Evolutionary conservation across 352 stramenopile genomes (phyloP).

Genomic region (Globisporangium canariense): DNA sequence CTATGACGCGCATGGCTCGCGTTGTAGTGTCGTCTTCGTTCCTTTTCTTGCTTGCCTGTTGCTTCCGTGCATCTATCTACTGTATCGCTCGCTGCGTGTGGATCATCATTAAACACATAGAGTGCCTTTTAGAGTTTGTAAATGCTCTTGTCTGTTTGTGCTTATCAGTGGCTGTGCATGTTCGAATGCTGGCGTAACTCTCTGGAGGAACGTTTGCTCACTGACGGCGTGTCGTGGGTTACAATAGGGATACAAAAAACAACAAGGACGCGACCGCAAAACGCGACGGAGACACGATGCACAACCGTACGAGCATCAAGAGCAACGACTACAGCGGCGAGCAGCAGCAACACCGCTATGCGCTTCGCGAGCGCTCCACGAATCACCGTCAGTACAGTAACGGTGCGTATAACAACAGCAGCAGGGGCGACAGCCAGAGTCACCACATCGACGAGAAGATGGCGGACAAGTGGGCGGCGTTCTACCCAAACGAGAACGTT

Average conservation of each 20-base stretch:
- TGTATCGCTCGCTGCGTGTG: not conserved
- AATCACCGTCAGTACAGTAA: constrained; percentile 1
- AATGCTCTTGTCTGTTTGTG: not conserved
- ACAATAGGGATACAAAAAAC: not conserved
- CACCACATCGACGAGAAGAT: constrained; percentile 14
- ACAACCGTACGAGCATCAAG: not conserved
- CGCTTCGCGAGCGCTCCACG: constrained; percentile 7
- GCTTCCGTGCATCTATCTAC: too few relatives aligned
- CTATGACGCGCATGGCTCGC: not conserved
- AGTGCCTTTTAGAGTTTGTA: not conserved
- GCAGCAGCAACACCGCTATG: constrained; percentile 1
- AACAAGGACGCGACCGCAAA: not conserved
- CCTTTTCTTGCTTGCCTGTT: not conserved
- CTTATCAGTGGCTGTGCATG: not conserved
- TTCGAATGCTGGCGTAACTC: not conserved
- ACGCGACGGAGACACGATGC: not conserved
- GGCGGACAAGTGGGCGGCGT: constrained; percentile 48
- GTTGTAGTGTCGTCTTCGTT: constrained; percentile 3
- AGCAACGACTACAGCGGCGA: not conserved
- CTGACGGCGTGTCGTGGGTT: not conserved
- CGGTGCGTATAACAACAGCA: not conserved
- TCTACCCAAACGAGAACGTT: constrained; percentile 54
- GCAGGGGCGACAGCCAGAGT: constrained; percentile 1
- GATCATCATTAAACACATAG: constrained; percentile 2
- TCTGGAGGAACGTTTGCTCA: not conserved